Evolutionary conservation across 2,329 filamentous ascomycete genomes (phyloP).

Genomic region (Ramularia endophylla): DNA sequence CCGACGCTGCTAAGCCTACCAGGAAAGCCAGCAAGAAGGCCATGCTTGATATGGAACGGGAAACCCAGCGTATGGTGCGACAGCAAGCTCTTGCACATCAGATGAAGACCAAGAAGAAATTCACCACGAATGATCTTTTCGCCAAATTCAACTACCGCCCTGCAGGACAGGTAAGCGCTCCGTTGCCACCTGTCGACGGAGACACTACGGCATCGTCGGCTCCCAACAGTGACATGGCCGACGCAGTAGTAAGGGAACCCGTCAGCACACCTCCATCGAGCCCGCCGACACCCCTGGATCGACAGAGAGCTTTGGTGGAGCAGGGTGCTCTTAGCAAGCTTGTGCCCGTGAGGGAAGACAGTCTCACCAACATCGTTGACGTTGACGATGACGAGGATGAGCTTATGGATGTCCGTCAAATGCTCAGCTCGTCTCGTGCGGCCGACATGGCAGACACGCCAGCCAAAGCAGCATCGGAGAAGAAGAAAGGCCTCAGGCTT

Average conservation of each 20-base stretch:
- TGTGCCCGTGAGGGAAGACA: slow-evolving; percentile 26
- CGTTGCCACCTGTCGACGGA: slow-evolving; percentile 2
- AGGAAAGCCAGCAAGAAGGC: slow-evolving; percentile 94
- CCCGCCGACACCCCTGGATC: slow-evolving; percentile 36
- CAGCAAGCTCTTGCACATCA: slow-evolving; percentile 90
- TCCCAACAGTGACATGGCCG: slow-evolving; percentile 26
- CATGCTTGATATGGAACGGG: slow-evolving; percentile 86
- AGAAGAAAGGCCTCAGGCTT: slow-evolving; percentile 23
- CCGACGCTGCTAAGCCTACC: slow-evolving; percentile 53
- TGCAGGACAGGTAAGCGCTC: slow-evolving; percentile 2
- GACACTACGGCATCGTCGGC: slow-evolving; percentile 23
- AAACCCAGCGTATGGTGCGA: slow-evolving; percentile 84
- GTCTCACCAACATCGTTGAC: slow-evolving; percentile 20
- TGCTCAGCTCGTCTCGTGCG: slow-evolving; percentile 25
- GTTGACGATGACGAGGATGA: slow-evolving; percentile 23
- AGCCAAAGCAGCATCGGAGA: background rate
- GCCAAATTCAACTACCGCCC: slow-evolving; percentile 65
- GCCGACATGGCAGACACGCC: background rate
- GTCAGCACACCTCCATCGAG: slow-evolving; percentile 40
- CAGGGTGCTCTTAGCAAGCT: slow-evolving; percentile 29
- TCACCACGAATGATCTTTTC: slow-evolving; percentile 75
- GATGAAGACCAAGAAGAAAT: slow-evolving; percentile 80
- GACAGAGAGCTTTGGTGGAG: slow-evolving; percentile 27
- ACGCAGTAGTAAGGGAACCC: slow-evolving; percentile 18
- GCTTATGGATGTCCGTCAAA: slow-evolving; percentile 22